Conservation (phyloP, 2,329 filamentous ascomycete genomes). For the Trichoderma sp. region DNA sequence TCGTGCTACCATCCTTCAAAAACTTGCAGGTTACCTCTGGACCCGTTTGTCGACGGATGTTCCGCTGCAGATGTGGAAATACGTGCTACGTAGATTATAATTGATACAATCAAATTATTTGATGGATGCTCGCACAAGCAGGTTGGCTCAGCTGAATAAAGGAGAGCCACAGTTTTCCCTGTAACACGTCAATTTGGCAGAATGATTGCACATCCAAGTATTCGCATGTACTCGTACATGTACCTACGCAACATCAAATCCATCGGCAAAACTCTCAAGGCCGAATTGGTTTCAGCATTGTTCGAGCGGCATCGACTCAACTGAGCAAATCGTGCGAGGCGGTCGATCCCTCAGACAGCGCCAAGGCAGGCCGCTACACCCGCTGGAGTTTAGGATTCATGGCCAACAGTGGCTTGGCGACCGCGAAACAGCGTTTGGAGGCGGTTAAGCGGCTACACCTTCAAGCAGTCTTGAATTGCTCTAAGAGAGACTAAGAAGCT, state of each 20-base stretch:
- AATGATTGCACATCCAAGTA: neutral
- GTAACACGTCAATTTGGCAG: neutral
- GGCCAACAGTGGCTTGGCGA: slow-evolving; percentile 1
- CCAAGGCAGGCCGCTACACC: slow-evolving; percentile 3
- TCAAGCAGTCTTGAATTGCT: neutral
- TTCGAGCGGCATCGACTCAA: neutral
- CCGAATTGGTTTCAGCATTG: slow-evolving; percentile 4
- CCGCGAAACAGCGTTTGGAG: neutral
- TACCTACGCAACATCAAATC: neutral
- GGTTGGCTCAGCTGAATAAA: neutral
- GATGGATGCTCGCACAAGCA: neutral
- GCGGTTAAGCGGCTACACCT: slow-evolving; percentile 3
- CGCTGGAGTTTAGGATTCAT: neutral
- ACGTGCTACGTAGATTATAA: neutral
- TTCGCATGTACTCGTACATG: neutral
- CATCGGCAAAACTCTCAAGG: neutral
- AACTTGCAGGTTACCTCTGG: neutral
- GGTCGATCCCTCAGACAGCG: neutral
- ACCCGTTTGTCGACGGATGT: neutral
- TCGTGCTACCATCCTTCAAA: neutral
- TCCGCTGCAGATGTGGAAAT: slow-evolving; percentile 10
- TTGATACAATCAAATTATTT: neutral
- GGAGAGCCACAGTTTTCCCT: neutral
- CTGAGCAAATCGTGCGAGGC: neutral
- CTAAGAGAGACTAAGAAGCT: neutral